These are phyloP conservation scores for Clitocybe nebularis DNA, from an alignment of 1,284 basidiomycete genomes.

Conservation along the genomic window DNA sequence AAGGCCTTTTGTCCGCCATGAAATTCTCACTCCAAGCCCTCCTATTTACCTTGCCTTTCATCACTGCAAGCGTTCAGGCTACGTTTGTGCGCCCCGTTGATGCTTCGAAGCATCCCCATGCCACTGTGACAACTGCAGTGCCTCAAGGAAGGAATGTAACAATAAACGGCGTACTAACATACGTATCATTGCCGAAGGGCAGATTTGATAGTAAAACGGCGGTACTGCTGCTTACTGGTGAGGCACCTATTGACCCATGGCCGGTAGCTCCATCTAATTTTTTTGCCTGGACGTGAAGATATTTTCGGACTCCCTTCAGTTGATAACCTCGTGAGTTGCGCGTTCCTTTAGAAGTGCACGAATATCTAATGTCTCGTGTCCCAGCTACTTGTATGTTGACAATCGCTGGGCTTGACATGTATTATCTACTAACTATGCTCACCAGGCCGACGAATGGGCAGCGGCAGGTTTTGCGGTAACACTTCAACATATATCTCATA, in stretches of 20 bases:
- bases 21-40: no score
- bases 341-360: neutral
- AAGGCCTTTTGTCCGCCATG: no score
- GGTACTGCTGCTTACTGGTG: slow-evolving; percentile 13
- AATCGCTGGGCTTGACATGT: no score
- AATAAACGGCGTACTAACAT: slow-evolving; percentile 16
- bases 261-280: neutral
- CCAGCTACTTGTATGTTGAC: no score
- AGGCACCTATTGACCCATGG: neutral
- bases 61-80: no score
- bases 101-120: no score
- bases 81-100: no score
- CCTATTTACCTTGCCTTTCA: no score
- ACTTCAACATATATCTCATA: no score
- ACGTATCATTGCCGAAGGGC: slow-evolving; percentile 11
- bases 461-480: slow-evolving; percentile 16
- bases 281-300: slow-evolving; percentile 5
- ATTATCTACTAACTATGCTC: no score
- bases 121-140: no score
- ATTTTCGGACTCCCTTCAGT: slow-evolving; percentile 15
- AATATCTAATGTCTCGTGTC: slow-evolving; percentile 8
- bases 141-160: no score
- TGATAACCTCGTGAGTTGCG: slow-evolving; percentile 6
- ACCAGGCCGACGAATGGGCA: slow-evolving; percentile 16
- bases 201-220: slow-evolving; percentile 10